Conservation (phyloP, 331 rosid species). For the Quercus tomentella region DNA sequence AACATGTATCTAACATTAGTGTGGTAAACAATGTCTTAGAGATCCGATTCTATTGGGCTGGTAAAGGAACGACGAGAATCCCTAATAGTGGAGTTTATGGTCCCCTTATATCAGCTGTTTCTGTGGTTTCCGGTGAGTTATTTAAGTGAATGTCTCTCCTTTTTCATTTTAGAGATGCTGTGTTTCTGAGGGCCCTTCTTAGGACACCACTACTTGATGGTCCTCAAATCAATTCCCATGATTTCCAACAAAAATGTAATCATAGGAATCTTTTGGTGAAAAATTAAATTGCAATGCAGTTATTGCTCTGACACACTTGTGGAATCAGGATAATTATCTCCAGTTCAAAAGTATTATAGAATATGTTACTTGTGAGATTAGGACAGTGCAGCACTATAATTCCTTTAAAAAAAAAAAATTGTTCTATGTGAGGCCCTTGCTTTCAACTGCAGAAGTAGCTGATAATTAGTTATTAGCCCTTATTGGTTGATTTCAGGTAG, state of each 20-base stretch:
- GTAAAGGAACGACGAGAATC: slow-evolving; percentile 62
- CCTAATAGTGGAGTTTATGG: slow-evolving; percentile 73
- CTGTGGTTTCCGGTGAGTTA: slow-evolving; percentile 69
- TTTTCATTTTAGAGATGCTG: not conserved
- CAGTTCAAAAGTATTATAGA: too few species aligned
- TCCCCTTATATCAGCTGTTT: slow-evolving; percentile 82
- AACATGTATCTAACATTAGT: slow-evolving; percentile 31
- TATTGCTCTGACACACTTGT: too few species aligned
- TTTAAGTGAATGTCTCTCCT: not conserved
- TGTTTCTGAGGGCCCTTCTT: not conserved
- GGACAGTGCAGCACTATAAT: not conserved
- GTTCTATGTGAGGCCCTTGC: not conserved
- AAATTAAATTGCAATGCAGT: not conserved
- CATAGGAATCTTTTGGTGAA: not conserved
- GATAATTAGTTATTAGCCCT: not conserved
- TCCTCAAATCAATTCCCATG: not conserved
- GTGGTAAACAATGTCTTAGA: slow-evolving; percentile 54
- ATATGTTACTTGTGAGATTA: not conserved
- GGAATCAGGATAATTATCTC: too few species aligned
- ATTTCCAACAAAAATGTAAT: not conserved
- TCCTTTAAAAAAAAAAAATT: not conserved
- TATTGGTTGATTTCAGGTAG: not conserved
- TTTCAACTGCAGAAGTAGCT: not conserved
- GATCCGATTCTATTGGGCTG: slow-evolving; percentile 73
- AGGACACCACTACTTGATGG: not conserved